A percentile compares a stretch with the other conserved stretches of the same genome.
Evolutionary conservation across 495 filamentous ascomycete genomes (phyloP).

Genomic region (Neurospora sp.): DNA sequence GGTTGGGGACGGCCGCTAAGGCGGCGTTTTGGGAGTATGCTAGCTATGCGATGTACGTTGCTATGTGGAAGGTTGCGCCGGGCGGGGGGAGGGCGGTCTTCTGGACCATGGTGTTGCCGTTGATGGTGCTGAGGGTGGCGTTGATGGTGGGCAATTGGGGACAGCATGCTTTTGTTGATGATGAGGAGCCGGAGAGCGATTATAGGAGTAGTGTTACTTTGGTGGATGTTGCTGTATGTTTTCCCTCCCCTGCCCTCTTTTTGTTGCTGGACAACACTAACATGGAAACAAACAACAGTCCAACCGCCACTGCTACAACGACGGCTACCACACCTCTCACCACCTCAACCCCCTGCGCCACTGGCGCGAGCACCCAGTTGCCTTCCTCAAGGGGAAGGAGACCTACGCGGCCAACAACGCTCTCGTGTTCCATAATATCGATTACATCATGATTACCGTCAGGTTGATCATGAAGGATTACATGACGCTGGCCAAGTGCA

Average conservation of each 20-base stretch:
- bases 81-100: slow-evolving; percentile 27
- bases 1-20: slow-evolving; percentile 46
- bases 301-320: slow-evolving; percentile 70
- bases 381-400: slow-evolving; percentile 50
- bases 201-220: slow-evolving; percentile 61
- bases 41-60: slow-evolving; percentile 27
- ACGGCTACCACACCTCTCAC: slow-evolving; percentile 72
- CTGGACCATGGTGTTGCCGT: slow-evolving; percentile 46
- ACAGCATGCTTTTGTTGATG: slow-evolving; percentile 67
- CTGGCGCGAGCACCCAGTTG: slow-evolving; percentile 63
- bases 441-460: slow-evolving; percentile 61
- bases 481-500: slow-evolving; percentile 46
- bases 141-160: slow-evolving; percentile 76
- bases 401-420: slow-evolving; percentile 50
- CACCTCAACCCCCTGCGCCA: slow-evolving; percentile 65
- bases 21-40: slow-evolving; percentile 46
- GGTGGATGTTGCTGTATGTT: slow-evolving; percentile 58
- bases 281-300: too few species aligned
- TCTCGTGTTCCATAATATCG: slow-evolving; percentile 59
- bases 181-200: slow-evolving; percentile 58
- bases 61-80: neutral
- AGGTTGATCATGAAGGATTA: slow-evolving; percentile 56
- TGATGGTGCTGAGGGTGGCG: slow-evolving; percentile 50
- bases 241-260: neutral
- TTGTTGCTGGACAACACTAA: too few species aligned